Evolutionary conservation across 75 land plant species (phyloP), one percentile per base, ranked within the genome.

Genomic region (Gnetum montanum): DNA sequence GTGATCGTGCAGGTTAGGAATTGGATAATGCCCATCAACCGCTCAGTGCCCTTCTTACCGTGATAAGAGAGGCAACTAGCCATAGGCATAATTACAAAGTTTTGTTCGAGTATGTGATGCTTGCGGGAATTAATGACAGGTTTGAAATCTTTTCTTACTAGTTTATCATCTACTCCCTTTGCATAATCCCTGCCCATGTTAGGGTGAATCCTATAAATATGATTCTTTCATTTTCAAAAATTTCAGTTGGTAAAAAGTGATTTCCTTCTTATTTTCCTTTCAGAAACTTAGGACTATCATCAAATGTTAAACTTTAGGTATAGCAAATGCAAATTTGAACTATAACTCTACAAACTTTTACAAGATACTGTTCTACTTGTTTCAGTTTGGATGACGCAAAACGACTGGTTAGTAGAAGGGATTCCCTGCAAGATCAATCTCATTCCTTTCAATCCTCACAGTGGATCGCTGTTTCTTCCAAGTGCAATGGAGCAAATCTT

Each of bases 381-480:
- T 11, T 45, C 30, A 84, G 94, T 59, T 46, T 81, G 41, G 95
- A 93, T 16, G 98, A 93, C 76, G 98, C 98, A 43, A 70, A 44
- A 57, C 65, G 98, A 49, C 68, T 93, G 10, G 73, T 76, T 37
- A 45, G 90, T 93, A 18, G 20, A 67, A 50, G 96, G 77, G 45
- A 89, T 93, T 34, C 95, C 98, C 8, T 93, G 98, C 74, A 93
- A 93, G 69, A 85, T 93, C 40, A 93, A 93, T 54, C 86, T 93
- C 31, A 84, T 93, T 26, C 74, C 87, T 3, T 93, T 85, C 67
- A 93, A 93, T 65, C 86, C 87, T 46, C 87, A 93, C 63, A 8
- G 35, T 13, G 98, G 90, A 49, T 86, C 98, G 1, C 52, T 46
- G 27, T 93, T 93, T 58, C 62, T 52, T 44, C 87, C 96, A 3